Conservation (phyloP, 2,329 filamentous ascomycete species). For the Penicillium glabrum region DNA sequence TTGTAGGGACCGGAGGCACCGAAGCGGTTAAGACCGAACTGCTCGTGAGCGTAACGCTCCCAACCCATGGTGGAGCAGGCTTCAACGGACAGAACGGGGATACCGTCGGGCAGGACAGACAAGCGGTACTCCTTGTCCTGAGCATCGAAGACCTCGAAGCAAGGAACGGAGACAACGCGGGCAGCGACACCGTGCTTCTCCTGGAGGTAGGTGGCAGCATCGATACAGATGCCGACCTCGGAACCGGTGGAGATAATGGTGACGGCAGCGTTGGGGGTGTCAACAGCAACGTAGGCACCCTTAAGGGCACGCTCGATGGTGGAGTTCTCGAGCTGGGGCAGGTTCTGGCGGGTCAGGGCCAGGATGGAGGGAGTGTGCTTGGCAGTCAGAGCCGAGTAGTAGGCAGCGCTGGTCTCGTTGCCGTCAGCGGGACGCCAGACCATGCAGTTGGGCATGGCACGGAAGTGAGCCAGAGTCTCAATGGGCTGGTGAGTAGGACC, state of each 20-base stretch:
- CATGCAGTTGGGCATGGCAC: constrained; percentile 97
- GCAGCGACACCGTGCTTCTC: constrained; percentile 85
- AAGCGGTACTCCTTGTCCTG: constrained; percentile 95
- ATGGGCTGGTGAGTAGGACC: constrained; percentile 99
- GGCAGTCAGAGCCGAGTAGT: constrained; percentile 90
- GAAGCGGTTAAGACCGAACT: constrained; percentile 99
- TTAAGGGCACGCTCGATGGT: constrained; percentile 86
- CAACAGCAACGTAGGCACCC: constrained; percentile 90
- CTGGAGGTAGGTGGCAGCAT: constrained; percentile 86
- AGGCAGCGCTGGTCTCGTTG: constrained; percentile 96
- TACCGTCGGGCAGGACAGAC: constrained; percentile 87
- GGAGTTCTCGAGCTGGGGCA: constrained; percentile 94
- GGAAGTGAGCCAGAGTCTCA: constrained; percentile 97
- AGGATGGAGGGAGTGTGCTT: constrained; percentile 90
- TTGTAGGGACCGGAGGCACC: constrained; percentile 96
- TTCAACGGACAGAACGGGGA: constrained; percentile 90
- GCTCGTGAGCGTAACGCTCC: constrained; percentile 99
- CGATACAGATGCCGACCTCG: constrained; percentile 90
- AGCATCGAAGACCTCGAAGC: constrained; percentile 93
- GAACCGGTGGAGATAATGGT: constrained; percentile 94
- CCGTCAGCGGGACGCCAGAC: constrained; percentile 98
- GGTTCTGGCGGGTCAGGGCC: constrained; percentile 94
- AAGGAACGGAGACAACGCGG: constrained; percentile 92
- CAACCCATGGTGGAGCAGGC: constrained; percentile 97
- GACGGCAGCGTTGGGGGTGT: constrained; percentile 78